Evolutionary conservation across 345 rosid species (phyloP), one percentile per base, ranked within the genome.

Genomic region (Dimocarpus longan): DNA sequence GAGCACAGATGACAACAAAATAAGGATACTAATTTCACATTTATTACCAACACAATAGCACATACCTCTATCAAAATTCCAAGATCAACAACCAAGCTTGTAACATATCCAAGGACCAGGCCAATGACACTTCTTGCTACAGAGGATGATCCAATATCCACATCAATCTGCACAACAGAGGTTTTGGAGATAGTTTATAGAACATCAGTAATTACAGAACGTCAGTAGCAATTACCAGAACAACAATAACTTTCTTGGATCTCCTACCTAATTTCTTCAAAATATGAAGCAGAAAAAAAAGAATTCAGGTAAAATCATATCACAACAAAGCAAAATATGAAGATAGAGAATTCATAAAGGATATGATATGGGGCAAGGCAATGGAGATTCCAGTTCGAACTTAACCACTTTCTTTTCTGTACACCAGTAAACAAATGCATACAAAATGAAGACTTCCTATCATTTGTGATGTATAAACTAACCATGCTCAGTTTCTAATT

Each of bases 81-180:
- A 18, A 96, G 97, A 83, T 96, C 98, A 70, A 96, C 98, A 77
- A 94, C 93, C 75, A 96, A 84, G 86, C 97, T 94, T n/a, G 99
- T 96, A 74, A 93, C 93, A 39, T 93, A 94, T 83, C 99, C 98
- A 59, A 96, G 95, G 77, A 96, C 98, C 65, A 94, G 92, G 71
- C 98, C 97, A 43, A 96, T 87, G 76, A 96, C 95, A 76, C 97
- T 90, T 74, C 91, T 88, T 26, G 99, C 99, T n/a, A 96, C 99
- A 12, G 99, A 92, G n/a, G 99, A 96, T 76, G 99, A 93, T 78
- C 98, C 99, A 74, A 96, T 94, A 83, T 93, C 98, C 76, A 96
- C 99, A 83, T 94, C 99, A 64, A 94, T 91, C 99, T 96, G 90
- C 87, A 87, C 18, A 71, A 68, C 42, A 81, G 66, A n/a, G 39